A percentile compares a stretch with the other conserved stretches of the same genome.
phyloP scores from a whole-genome alignment of 2,329 filamentous ascomycete species.

The Zymoseptoria pseudotritici region DNA sequence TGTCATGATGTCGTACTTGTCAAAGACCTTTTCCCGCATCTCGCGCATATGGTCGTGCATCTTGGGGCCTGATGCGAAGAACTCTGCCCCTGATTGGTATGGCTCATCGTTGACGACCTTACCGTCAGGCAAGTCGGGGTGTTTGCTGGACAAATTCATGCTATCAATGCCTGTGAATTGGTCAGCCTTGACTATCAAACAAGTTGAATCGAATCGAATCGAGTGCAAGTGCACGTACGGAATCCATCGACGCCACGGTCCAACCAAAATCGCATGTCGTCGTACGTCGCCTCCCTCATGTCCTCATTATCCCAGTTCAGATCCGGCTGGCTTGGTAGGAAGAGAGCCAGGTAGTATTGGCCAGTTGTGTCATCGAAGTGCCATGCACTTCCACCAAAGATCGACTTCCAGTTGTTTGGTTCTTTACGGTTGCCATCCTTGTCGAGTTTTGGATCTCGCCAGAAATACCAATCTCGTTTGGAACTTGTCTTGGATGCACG shows the following conservation, averaged over 20 bases:
- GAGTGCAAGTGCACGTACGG: conserved; percentile 25
- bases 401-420: conserved; percentile 47
- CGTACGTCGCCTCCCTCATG: conserved; percentile 37
- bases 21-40: conserved; percentile 34
- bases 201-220: conserved; percentile 27
- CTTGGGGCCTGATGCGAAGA: conserved; percentile 29
- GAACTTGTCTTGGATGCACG: conserved; percentile 42
- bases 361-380: conserved; percentile 39
- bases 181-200: neutral
- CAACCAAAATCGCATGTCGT: conserved; percentile 42
- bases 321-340: conserved; percentile 40
- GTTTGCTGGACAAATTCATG: conserved; percentile 42
- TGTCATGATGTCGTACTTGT: conserved; percentile 43
- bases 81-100: conserved; percentile 10
- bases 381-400: conserved; percentile 35
- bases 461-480: conserved; percentile 60
- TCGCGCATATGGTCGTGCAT: conserved; percentile 43
- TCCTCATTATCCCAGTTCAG: conserved; percentile 42
- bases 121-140: conserved; percentile 36
- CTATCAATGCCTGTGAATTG: conserved; percentile 32
- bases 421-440: conserved; percentile 46
- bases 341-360: conserved; percentile 42
- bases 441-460: conserved; percentile 52
- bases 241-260: conserved; percentile 37
- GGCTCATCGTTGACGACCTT: conserved; percentile 28